Base-by-base conservation (phyloP, 1,139 yeast genomes). In the Protomyces macrosporus region DNA sequence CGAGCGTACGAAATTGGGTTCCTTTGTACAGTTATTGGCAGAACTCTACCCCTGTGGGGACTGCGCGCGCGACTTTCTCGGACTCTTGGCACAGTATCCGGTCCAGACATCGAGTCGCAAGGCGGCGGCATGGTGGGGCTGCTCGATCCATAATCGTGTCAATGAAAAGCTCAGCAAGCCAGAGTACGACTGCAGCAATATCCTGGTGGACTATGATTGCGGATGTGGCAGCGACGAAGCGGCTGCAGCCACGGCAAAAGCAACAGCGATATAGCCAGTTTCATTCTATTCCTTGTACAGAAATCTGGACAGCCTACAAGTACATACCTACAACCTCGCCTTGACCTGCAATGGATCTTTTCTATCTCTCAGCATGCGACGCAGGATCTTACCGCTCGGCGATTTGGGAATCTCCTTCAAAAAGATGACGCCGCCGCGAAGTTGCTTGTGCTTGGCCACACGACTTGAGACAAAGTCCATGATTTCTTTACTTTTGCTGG, bases 61-160 rank as follows among this genome's bases (percentile, higher is more conserved):
- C 68, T 62, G 70, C 77, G 97, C 98, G 0, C 80, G 90, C 69
- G 98, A 93, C 75, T 93, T 93, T 74, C 87, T 83, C 68, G 75
- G 81, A 70, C 77, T 91, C 69, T 76, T 93, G 66, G 72, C 77
- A 62, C 80, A 86, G 70, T 84, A 79, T 71, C 98, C 98, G 0
- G 97, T 97, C 2, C 98, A 95, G 72, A 81, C 88, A 2, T 79
- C 84, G 6, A 81, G 87, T 30, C 81, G 97, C 65, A 85, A 86
- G 68, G 82, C 84, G 1, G 98, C 98, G 0, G 90, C 97, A 0
- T 77, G 88, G 68, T 93, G 98, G 98, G 98, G 98, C 1, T 93
- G 98, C 74, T 86, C 86, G 71, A 81, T 93, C n/a, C 99, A 93
- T 76, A 93, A 95, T 71, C 76, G 81, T 67, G 97, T 91, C 42